Conservation (phyloP, 1,139 yeast species). For the Sugiyamaella novakii region DNA sequence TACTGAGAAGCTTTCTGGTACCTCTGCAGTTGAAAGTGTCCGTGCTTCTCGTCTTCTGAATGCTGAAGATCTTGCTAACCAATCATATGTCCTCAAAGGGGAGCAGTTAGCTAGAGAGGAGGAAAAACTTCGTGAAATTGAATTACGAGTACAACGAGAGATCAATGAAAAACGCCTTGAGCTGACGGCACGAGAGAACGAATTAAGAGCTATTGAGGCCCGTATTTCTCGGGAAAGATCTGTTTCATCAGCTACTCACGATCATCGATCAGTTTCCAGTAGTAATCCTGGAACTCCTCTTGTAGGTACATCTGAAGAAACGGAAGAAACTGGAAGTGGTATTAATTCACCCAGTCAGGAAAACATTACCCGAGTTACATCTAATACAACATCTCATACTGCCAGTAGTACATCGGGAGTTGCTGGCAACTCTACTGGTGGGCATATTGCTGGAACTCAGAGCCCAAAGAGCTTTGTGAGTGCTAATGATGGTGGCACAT, state of each 20-base stretch:
- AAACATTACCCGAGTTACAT: constrained; percentile 14
- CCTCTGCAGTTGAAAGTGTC: constrained; percentile 27
- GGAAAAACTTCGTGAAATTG: constrained; percentile 32
- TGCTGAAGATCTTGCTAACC: constrained; percentile 47
- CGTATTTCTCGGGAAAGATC: constrained; percentile 51
- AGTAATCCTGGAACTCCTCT: constrained; percentile 13
- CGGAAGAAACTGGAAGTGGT: constrained; percentile 3
- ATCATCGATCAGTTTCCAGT: constrained; percentile 1
- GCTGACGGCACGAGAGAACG: constrained; percentile 84
- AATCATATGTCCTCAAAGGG: constrained; percentile 45
- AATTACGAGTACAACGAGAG: constrained; percentile 81
- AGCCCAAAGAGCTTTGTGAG: constrained; percentile 12
- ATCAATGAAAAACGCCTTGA: constrained; percentile 81
- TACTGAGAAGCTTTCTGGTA: constrained; percentile 71
- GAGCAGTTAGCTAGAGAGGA: constrained; percentile 42
- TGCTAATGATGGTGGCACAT: constrained; percentile 10
- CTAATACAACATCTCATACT: constrained; percentile 13
- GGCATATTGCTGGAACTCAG: constrained; percentile 5
- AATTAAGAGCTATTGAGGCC: constrained; percentile 79
- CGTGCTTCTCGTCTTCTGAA: constrained; percentile 36
- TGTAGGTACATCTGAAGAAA: not conserved
- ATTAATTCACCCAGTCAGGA: constrained; percentile 13
- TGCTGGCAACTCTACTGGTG: too few species aligned
- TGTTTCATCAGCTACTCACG: constrained; percentile 2
- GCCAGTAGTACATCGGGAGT: constrained; percentile 6